phyloP scores from a whole-genome alignment of 495 filamentous ascomycete species.

The Paragyromitra xinjiangensis region DNA sequence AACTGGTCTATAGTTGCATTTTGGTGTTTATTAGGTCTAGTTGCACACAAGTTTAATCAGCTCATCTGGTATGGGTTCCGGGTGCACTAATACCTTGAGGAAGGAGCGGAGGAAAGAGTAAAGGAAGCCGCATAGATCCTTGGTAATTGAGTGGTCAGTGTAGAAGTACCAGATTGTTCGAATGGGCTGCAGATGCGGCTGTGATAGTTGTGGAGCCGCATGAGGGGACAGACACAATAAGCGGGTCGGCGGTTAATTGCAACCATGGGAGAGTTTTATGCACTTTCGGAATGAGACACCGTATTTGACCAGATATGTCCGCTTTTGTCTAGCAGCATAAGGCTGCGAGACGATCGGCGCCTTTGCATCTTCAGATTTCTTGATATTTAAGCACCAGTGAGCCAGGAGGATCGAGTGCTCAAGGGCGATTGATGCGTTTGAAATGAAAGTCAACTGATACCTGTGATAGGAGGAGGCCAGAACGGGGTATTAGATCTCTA shows the following conservation, averaged over 20 bases:
- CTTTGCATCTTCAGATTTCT: constrained; percentile 1
- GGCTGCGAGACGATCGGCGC: constrained; percentile 22
- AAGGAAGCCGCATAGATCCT: constrained; percentile 10
- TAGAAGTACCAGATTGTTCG: constrained; percentile 25
- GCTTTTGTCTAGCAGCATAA: constrained; percentile 32
- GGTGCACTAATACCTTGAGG: constrained; percentile 36
- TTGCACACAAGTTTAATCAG: constrained; percentile 14
- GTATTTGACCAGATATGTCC: constrained; percentile 29
- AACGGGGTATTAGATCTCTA: background rate
- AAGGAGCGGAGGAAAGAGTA: constrained; percentile 13
- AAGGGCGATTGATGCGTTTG: background rate
- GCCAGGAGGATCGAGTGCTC: constrained; percentile 2
- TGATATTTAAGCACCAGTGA: background rate
- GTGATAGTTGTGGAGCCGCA: constrained; percentile 46
- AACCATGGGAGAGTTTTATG: constrained; percentile 30
- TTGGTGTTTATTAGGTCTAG: constrained; percentile 16
- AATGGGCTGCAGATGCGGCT: constrained; percentile 44
- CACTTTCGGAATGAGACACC: constrained; percentile 44
- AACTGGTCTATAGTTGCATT: constrained; percentile 25
- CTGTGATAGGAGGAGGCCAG: no score
- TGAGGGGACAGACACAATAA: constrained; percentile 28
- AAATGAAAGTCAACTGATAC: background rate
- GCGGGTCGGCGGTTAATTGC: constrained; percentile 46
- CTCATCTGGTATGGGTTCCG: constrained; percentile 45
- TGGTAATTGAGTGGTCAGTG: constrained; percentile 23